Percentiles rank a stretch among this genome's conserved stretches.
Evolutionary conservation across 352 stramenopile species (phyloP).

Genomic region (Phytophthora agathidicida): DNA sequence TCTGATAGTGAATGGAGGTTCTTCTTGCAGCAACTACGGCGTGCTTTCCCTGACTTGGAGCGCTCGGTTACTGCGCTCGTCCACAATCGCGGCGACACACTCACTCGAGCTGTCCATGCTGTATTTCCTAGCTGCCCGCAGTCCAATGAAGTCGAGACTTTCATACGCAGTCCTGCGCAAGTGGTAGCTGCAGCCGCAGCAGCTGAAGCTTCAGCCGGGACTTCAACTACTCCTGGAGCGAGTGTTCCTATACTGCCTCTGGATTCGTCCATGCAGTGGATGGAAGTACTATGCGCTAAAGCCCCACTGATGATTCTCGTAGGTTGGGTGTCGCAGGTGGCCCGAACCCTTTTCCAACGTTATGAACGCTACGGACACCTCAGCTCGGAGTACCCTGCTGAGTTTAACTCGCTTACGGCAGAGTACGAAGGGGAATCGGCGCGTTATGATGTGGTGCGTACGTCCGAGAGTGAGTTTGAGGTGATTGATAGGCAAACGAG

Average conservation of each 20-base stretch:
- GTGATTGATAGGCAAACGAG: constrained; percentile 76
- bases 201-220: background rate
- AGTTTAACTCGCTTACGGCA: constrained; percentile 65
- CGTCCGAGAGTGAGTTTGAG: constrained; percentile 74
- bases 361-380: constrained; percentile 77
- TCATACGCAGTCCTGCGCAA: constrained; percentile 36
- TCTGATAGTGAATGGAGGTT: constrained; percentile 68
- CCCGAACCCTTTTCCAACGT: constrained; percentile 74
- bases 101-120: constrained; percentile 43
- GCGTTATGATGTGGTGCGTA: constrained; percentile 70
- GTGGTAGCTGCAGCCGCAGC: background rate
- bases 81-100: constrained; percentile 65
- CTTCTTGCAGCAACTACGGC: constrained; percentile 63
- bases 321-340: constrained; percentile 82
- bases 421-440: constrained; percentile 70
- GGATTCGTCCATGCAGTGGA: constrained; percentile 60
- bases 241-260: constrained; percentile 20
- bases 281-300: constrained; percentile 69
- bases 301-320: constrained; percentile 81
- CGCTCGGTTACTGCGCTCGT: constrained; percentile 58
- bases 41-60: constrained; percentile 66
- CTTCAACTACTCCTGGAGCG: background rate
- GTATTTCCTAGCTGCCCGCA: constrained; percentile 65
- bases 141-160: constrained; percentile 66
- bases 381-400: constrained; percentile 76